Evolutionary conservation across 2,329 filamentous ascomycete species (phyloP), one percentile per base, ranked within the genome.

Genomic region (Pyricularia sp.): DNA sequence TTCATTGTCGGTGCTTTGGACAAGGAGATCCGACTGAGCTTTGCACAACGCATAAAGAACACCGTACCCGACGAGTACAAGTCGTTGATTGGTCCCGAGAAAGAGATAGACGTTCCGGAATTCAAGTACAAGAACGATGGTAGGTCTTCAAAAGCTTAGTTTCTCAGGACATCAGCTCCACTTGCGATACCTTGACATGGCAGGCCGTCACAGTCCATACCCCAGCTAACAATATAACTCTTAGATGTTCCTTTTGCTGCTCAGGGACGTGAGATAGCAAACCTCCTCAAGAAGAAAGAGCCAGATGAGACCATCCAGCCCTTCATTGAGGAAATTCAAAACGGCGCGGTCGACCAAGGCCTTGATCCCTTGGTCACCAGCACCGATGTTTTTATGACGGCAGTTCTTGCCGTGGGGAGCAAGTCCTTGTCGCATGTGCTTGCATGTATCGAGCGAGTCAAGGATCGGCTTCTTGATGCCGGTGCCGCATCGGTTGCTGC

Each of bases 341-440:
- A 89, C n/a, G 86, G 91, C 73, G 94, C 94, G 58, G 81, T 86
- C 10, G 88, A 90, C 69, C 85, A 86, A 64, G 88, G 89, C 4
- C 82, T 94, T 36, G 93, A 97, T 71, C 90, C 93, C 4, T 83
- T 95, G 59, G 87, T 97, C 20, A 85, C 90, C n/a, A 95, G 92
- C 71, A 97, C 93, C 4, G 95, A 98, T 77, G 93, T 93, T 59
- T 97, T 97, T 76, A 90, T 97, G 76, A 99, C 94, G 0, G 90
- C 92, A 25, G 94, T 99, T 73, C 95, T 94, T 81, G 95, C 89
- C 80, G 90, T 97, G 66, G 95, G 95, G 64, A 94, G 92, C 72
- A 99, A 99, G 80, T 97, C 94, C 0, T 87, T 99, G 36, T 97
- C 94, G 14, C 95, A 99, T 78, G 93, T 97, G 4, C 87, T 99